phyloP scores from a whole-genome alignment of 176 grass and related monocot genomes.

The Aegilops sharonensis region DNA sequence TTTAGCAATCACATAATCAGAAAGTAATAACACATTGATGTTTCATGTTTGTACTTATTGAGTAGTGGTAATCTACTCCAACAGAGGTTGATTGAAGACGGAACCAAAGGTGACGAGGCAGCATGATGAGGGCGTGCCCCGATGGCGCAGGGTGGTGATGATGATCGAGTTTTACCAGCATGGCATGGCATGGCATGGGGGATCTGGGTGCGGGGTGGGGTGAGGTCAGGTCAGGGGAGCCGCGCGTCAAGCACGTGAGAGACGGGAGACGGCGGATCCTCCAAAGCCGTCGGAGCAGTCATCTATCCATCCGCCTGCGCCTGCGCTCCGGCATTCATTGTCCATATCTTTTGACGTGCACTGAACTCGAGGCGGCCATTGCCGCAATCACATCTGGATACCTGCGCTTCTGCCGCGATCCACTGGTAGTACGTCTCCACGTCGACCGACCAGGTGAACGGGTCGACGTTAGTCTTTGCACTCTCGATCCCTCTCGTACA shows the following conservation, averaged over 20 bases:
- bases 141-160: not conserved
- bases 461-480: too few relatives aligned
- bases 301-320: not conserved
- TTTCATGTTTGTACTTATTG: too few relatives aligned
- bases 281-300: constrained; percentile 16
- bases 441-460: too few relatives aligned
- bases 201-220: not conserved
- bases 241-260: not conserved
- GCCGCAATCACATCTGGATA: not conserved
- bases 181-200: not conserved
- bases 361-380: not conserved
- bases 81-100: not conserved
- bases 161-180: not conserved
- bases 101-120: not conserved
- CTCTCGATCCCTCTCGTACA: too few relatives aligned
- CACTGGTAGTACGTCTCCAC: too few relatives aligned
- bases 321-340: not conserved
- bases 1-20: too few relatives aligned
- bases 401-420: too few relatives aligned
- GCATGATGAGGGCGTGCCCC: not conserved
- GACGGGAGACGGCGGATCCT: not conserved
- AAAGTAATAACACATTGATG: too few relatives aligned
- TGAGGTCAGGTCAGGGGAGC: not conserved
- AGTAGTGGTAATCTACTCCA: not conserved
- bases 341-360: not conserved